Base-by-base conservation (phyloP, 2,329 filamentous ascomycete species). In the Corinectria fuckeliana region DNA sequence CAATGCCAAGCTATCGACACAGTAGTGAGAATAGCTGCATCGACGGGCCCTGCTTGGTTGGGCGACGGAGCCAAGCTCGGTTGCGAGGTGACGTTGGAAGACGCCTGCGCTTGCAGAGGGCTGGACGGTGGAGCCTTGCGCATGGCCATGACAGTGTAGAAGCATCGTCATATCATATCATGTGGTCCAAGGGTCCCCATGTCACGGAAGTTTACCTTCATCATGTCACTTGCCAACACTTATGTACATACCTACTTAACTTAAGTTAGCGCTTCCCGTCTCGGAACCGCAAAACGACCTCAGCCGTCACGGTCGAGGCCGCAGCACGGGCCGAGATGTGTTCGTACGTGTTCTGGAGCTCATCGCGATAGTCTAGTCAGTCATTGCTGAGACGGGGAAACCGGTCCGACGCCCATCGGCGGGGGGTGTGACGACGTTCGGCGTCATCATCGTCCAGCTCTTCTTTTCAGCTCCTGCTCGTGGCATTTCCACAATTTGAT, bases 131-230 rank as follows among this genome's bases (percentile, higher is more conserved):
- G 51, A 53, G 58, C 52, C 44, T 49, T 45, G 53, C 39, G 53
- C 47, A 54, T 54, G 28, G 28, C 28, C 11, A 30, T n/a, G 49
- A 60, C 47, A 38, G 54, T 50, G 39, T 36, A 21, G 50, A 50
- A 52, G 50, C 54, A 63, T 66, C 58, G 51, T 65, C 66, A 60
- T 70, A 60, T 70, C 68, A 70, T 67, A 68, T 70, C 66, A 69
- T 70, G 47, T 47, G 25, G 26, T 61, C 50, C 62, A 60, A 45
- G 56, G 61, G 58, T 21, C 42, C 50, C 49, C 63, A 61, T 63
- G 64, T 47, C 52, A 45, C 60, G 65, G 64, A 69, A 69, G 68
- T 63, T 65, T 66, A 65, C 63, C 59, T 64, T 13, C 42, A 41
- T 41, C 21, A 26, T 45, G 42, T 28, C 58, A 50, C 30, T 41